Percentiles rank a stretch among this genome's conserved stretches.
phyloP scores from a whole-genome alignment of 83 land plant genomes.

The Thuja plicata region DNA sequence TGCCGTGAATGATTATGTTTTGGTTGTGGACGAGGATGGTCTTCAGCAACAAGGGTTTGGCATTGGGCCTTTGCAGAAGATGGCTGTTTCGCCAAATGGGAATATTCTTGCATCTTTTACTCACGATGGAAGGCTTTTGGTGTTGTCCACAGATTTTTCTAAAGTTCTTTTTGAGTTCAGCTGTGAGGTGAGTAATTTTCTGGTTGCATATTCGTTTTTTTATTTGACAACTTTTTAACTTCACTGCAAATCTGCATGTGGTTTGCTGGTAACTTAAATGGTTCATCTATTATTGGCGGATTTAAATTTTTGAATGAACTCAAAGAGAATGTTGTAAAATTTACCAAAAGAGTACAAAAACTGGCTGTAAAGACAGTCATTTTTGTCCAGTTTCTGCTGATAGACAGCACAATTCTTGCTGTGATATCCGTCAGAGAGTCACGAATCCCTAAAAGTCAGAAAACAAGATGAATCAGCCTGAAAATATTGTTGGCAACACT shows the following conservation, averaged over 20 bases:
- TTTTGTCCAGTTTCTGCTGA: background rate
- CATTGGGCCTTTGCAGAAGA: constrained; percentile 88
- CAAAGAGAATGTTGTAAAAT: background rate
- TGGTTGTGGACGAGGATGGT: constrained; percentile 76
- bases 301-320: background rate
- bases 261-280: background rate
- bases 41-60: constrained; percentile 51
- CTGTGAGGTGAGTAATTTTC: constrained; percentile 66
- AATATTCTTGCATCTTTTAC: constrained; percentile 77
- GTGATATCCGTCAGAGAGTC: background rate
- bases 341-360: background rate
- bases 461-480: background rate
- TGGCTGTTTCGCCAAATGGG: constrained; percentile 80
- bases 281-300: background rate
- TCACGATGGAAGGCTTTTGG: constrained; percentile 85
- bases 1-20: constrained; percentile 55
- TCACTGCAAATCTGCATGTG: background rate
- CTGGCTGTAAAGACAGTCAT: too few species aligned
- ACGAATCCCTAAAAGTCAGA: background rate
- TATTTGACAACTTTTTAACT: background rate
- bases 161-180: constrained; percentile 56
- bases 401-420: background rate
- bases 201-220: background rate
- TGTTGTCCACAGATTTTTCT: constrained; percentile 65
- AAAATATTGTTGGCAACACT: background rate